phyloP scores from a whole-genome alignment of 495 filamentous ascomycete species.

The Neurospora hispaniola region DNA sequence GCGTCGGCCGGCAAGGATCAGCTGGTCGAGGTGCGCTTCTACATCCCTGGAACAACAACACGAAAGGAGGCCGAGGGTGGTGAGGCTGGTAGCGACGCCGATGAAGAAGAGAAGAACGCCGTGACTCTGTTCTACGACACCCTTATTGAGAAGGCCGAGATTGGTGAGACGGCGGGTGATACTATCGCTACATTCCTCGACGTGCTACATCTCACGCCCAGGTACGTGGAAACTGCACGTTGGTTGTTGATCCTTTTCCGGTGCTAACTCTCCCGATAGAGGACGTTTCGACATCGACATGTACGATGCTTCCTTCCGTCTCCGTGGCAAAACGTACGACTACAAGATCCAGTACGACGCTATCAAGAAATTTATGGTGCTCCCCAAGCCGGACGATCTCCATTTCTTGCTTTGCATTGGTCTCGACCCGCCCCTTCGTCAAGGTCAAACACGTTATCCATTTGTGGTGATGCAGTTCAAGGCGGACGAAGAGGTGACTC shows the following conservation, averaged over 20 bases:
- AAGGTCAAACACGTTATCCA: conserved; percentile 96
- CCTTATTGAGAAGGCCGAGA: conserved; percentile 97
- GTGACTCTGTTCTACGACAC: conserved; percentile 95
- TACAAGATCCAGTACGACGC: conserved; percentile 98
- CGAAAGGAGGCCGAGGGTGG: conserved; percentile 78
- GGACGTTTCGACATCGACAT: conserved; percentile 99
- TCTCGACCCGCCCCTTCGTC: conserved; percentile 88
- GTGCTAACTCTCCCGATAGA: conserved; percentile 43
- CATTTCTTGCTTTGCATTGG: conserved; percentile 93
- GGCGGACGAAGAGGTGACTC: conserved; percentile 89
- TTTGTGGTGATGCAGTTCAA: conserved; percentile 99
- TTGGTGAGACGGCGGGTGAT: conserved; percentile 95
- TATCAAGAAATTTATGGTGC: conserved; percentile 97
- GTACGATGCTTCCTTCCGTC: conserved; percentile 95
- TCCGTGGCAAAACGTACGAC: conserved; percentile 98
- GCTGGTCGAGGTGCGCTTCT: conserved; percentile 96
- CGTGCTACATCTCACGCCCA: conserved; percentile 92
- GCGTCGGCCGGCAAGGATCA: conserved; percentile 80
- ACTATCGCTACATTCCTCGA: conserved; percentile 96
- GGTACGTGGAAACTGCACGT: conserved; percentile 42
- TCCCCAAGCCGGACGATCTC: conserved; percentile 93
- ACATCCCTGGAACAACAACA: conserved; percentile 84
- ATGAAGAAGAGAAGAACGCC: conserved; percentile 78
- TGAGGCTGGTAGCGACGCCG: conserved; percentile 54
- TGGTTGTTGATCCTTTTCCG: not conserved